These are phyloP conservation scores for Lolium rigidum DNA, from an alignment of 176 grass and related monocot genomes.

Conservation along the genomic window DNA sequence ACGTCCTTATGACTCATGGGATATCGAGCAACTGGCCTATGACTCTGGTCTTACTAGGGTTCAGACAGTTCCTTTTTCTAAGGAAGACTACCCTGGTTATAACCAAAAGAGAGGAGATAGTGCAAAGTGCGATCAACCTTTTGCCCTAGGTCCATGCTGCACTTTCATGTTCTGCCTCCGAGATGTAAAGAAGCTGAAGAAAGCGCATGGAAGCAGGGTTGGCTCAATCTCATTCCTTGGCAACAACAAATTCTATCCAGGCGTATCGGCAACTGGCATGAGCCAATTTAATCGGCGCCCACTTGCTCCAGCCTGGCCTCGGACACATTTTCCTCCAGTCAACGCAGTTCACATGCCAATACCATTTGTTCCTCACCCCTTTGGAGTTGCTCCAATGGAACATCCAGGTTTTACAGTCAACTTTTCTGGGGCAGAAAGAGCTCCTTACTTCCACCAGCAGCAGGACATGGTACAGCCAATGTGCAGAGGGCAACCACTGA, in stretches of 20 bases:
- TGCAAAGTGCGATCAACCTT: conserved; percentile 45
- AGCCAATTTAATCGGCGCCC: not conserved
- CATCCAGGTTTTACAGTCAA: conserved; percentile 5
- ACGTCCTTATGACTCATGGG: conserved; percentile 42
- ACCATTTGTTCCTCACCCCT: not conserved
- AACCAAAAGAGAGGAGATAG: conserved; percentile 69
- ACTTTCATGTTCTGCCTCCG: conserved; percentile 54
- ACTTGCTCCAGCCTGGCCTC: conserved; percentile 19
- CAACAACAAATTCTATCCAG: not conserved
- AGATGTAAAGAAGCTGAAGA: conserved; percentile 37
- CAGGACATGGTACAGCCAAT: not conserved
- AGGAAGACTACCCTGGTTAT: conserved; percentile 63
- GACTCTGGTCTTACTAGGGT: conserved; percentile 42
- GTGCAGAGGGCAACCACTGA: not conserved
- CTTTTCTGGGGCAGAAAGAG: not conserved
- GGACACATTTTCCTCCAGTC: not conserved
- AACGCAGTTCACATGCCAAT: not conserved
- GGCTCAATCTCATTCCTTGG: conserved; percentile 19
- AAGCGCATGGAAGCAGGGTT: not conserved
- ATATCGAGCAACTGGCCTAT: conserved; percentile 47
- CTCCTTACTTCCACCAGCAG: not conserved
- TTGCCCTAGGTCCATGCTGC: conserved; percentile 46
- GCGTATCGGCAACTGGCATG: not conserved
- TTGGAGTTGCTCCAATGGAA: conserved; percentile 12
- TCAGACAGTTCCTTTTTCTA: conserved; percentile 34